phyloP scores from a whole-genome alignment of 2,329 filamentous ascomycete genomes.

The Huntiella abstrusa region DNA sequence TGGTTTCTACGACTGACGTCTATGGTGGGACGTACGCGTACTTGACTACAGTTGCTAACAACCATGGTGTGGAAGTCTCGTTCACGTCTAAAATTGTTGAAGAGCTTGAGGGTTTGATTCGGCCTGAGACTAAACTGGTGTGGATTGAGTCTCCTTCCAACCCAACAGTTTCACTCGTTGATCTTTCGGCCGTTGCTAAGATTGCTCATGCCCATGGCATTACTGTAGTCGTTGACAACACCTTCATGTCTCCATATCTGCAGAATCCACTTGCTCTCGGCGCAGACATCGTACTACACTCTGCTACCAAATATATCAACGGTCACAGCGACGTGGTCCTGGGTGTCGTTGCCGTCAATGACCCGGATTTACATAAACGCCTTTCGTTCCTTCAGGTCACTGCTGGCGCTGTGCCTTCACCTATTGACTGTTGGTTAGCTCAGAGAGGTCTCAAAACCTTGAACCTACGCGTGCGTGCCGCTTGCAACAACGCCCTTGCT shows the following conservation, averaged over 20 bases:
- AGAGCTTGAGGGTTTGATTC: slow-evolving; percentile 70
- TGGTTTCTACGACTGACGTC: slow-evolving; percentile 90
- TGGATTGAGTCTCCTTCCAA: slow-evolving; percentile 97
- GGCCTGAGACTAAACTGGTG: slow-evolving; percentile 73
- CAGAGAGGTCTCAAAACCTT: slow-evolving; percentile 94
- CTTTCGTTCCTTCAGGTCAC: slow-evolving; percentile 91
- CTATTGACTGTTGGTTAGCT: slow-evolving; percentile 96
- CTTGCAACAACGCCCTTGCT: slow-evolving; percentile 59
- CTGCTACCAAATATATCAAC: slow-evolving; percentile 98
- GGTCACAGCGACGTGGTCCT: slow-evolving; percentile 93
- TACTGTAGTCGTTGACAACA: slow-evolving; percentile 94
- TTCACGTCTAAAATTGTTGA: slow-evolving; percentile 87
- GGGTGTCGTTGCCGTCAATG: slow-evolving; percentile 92
- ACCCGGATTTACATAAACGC: slow-evolving; percentile 53
- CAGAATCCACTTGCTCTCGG: slow-evolving; percentile 92
- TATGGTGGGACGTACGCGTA: slow-evolving; percentile 97
- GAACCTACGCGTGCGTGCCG: slow-evolving; percentile 76
- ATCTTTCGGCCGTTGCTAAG: slow-evolving; percentile 69
- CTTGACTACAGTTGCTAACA: slow-evolving; percentile 92
- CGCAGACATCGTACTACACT: slow-evolving; percentile 92
- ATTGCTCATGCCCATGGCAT: slow-evolving; percentile 77
- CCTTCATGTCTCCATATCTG: slow-evolving; percentile 87
- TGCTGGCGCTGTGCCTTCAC: slow-evolving; percentile 81
- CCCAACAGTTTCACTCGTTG: slow-evolving; percentile 79
- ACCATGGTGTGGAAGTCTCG: slow-evolving; percentile 84